Base-by-base conservation (phyloP, 768 basidiomycete species). In the Porphyrellus cyaneotinctus region DNA sequence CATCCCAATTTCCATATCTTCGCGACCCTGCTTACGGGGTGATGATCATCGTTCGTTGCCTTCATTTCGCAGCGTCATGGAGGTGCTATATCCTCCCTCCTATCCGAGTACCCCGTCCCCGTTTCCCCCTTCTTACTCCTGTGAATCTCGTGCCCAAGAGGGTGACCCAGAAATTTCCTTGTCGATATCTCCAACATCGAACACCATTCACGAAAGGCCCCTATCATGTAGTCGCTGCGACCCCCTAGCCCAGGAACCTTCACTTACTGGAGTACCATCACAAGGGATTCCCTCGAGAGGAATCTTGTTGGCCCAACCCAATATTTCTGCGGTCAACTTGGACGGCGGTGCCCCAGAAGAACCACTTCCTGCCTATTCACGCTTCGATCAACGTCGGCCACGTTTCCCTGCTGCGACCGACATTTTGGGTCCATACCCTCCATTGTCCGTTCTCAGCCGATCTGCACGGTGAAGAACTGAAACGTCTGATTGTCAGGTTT, bases 351-450 rank as follows among this genome's bases (percentile, higher is more conserved):
- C 35, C 7, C 41, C 13, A 28, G 57, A 59, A 41, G 59, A 55
- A 26, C 36, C 47, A 11, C 55, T 51, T 4, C 70, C 70, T 33
- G 33, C 54, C 23, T 70, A 72, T 53, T 63, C 65, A 0, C 66
- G 58, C 30, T 63, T 67, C 23, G 70, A 70, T 36, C 47, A 60
- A 8, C 55, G 51, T 24, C 61, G 49, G 11, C 55, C 57, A 8
- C 54, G 49, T 23, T 59, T 61, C 32, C 59, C 59, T n/a, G 7
- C 18, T 10, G 65, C 59, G 24, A 48, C 59, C 13, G 57, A 57
- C 39, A 43, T 47, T 0, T 30, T 69, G 47, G 69, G 69, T 6
- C 67, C 69, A 45, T 70, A 69, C 31, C 67, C 69, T 1, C 54
- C 60, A 3, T 17, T 57, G 36, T 48, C 69, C 20, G 9, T 43